These are phyloP conservation scores for Polyporus tsugae DNA, from an alignment of 1,284 basidiomycete species.

Conservation along the genomic window DNA sequence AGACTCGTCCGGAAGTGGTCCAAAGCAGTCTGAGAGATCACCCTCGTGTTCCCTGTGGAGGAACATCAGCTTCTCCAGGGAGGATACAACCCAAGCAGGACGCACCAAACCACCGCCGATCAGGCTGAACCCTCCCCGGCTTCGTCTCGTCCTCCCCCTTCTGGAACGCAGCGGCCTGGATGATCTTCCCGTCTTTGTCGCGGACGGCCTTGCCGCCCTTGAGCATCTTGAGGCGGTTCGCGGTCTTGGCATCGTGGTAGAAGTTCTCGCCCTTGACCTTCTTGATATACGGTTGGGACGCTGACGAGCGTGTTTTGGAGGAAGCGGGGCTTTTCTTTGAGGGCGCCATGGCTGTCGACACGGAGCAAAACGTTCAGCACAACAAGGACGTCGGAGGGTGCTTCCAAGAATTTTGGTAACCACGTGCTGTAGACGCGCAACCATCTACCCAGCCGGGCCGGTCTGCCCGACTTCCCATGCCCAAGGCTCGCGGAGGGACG, in stretches of 20 bases:
- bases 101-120: conserved; percentile 95
- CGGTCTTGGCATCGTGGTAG: conserved; percentile 91
- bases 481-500: too few relatives aligned
- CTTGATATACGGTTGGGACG: conserved; percentile 63
- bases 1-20: conserved; percentile 95
- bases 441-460: not conserved
- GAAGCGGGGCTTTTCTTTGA: conserved; percentile 48
- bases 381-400: not conserved
- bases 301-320: conserved; percentile 62
- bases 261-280: conserved; percentile 93
- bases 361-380: not conserved
- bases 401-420: conserved; percentile 11
- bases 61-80: conserved; percentile 8
- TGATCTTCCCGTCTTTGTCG: conserved; percentile 90
- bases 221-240: conserved; percentile 87
- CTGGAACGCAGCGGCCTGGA: conserved; percentile 93
- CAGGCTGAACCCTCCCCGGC: conserved; percentile 91
- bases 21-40: conserved; percentile 95
- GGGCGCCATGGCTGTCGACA: conserved; percentile 57
- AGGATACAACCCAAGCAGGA: conserved; percentile 26
- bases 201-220: conserved; percentile 89
- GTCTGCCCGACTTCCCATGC: too few relatives aligned
- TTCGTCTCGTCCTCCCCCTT: conserved; percentile 89
- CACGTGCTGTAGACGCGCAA: not conserved
- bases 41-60: conserved; percentile 89